Conservation (phyloP, 768 basidiomycete genomes). For the Suillus occidentalis region DNA sequence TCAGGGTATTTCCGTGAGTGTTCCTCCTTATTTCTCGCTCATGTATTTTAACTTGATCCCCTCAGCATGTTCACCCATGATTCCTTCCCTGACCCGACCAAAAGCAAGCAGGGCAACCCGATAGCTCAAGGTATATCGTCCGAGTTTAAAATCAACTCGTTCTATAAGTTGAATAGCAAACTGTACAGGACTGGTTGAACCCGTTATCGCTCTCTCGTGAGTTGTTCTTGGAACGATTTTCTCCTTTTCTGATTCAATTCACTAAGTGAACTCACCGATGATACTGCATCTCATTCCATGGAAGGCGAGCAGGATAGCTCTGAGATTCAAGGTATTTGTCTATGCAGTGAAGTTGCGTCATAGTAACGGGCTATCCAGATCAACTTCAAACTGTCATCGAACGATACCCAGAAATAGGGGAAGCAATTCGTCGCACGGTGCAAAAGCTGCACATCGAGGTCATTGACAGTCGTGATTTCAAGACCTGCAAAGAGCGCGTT, state of each 20-base stretch:
- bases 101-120: not conserved
- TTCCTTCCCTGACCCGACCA: conserved; percentile 8
- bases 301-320: not conserved
- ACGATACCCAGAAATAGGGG: conserved; percentile 16
- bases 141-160: not conserved
- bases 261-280: not conserved
- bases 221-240: not conserved
- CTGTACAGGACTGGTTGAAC: conserved; percentile 10
- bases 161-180: not conserved
- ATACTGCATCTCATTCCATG: not conserved
- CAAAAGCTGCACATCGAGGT: not conserved
- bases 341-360: not conserved
- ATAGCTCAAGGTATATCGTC: conserved; percentile 9
- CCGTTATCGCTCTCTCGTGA: not conserved
- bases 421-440: conserved; percentile 1
- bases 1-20: conserved; percentile 18
- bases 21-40: conserved; percentile 10
- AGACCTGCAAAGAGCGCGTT: conserved; percentile 16
- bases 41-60: not conserved
- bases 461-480: conserved; percentile 15
- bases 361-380: conserved; percentile 9
- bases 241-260: not conserved
- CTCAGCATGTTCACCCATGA: conserved; percentile 16
- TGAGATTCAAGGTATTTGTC: not conserved
- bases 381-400: conserved; percentile 7